phyloP scores from a whole-genome alignment of 2,329 filamentous ascomycete genomes.

The Didymellaceae sp. region DNA sequence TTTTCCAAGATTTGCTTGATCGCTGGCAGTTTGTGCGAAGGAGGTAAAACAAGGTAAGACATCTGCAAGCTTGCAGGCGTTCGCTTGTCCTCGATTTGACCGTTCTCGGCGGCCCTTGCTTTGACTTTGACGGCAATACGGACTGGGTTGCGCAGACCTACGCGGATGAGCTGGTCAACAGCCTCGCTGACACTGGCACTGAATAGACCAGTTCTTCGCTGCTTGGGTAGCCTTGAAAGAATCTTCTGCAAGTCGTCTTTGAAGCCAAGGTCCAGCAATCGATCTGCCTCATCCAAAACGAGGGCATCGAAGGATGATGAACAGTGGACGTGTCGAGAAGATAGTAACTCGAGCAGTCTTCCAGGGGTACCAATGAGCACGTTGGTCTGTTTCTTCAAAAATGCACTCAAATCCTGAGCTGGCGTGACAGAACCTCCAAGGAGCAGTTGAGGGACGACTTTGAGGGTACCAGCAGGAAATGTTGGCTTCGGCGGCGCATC shows the following conservation, averaged over 20 bases:
- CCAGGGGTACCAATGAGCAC: constrained; percentile 90
- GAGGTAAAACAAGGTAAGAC: constrained; percentile 77
- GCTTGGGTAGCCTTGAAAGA: constrained; percentile 83
- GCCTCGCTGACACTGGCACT: constrained; percentile 96
- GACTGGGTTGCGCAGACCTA: constrained; percentile 91
- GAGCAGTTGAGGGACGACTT: constrained; percentile 78
- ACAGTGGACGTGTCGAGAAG: constrained; percentile 85
- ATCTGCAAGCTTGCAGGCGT: constrained; percentile 94
- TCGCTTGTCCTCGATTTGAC: constrained; percentile 78
- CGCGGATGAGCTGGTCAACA: constrained; percentile 88
- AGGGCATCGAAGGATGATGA: constrained; percentile 89
- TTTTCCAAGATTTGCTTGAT: constrained; percentile 72
- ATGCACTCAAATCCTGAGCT: constrained; percentile 84
- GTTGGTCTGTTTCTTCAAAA: constrained; percentile 84
- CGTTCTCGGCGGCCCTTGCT: constrained; percentile 49
- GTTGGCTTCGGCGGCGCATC: constrained; percentile 47
- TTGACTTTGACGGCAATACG: constrained; percentile 95
- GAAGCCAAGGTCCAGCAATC: constrained; percentile 91
- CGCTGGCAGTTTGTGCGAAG: constrained; percentile 80
- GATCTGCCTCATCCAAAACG: constrained; percentile 92
- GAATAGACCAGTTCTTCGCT: constrained; percentile 90
- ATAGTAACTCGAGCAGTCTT: constrained; percentile 83
- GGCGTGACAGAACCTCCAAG: constrained; percentile 82
- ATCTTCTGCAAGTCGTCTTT: constrained; percentile 90
- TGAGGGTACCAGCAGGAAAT: constrained; percentile 58